Conservation (phyloP, 345 rosid genomes). For the Eucalyptus camaldulensis region DNA sequence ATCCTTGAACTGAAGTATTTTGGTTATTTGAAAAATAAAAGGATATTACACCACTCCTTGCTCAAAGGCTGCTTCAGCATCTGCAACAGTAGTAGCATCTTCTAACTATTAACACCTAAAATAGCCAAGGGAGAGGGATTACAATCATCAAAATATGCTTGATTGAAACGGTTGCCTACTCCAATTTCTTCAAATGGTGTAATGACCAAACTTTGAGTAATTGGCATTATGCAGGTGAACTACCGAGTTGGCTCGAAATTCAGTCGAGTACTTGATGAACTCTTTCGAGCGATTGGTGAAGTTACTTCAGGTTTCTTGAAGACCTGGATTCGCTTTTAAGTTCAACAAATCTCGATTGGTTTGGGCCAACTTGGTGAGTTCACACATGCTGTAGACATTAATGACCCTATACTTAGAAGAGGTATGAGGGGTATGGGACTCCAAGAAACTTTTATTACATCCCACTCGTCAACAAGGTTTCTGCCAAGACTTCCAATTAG, state of each 20-base stretch:
- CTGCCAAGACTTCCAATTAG: neutral
- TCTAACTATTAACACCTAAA: neutral
- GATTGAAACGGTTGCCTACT: neutral
- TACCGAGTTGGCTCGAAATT: slow-evolving; percentile 51
- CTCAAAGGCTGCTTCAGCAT: neutral
- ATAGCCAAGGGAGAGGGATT: neutral
- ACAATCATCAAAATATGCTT: neutral
- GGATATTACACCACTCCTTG: neutral
- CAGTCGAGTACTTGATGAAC: slow-evolving; percentile 36
- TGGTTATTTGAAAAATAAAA: neutral
- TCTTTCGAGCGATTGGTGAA: slow-evolving; percentile 24
- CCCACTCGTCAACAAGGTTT: neutral
- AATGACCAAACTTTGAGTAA: slow-evolving; percentile 8
- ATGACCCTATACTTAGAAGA: neutral
- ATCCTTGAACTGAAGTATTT: neutral
- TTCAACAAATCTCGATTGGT: slow-evolving; percentile 32
- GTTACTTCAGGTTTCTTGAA: slow-evolving; percentile 44
- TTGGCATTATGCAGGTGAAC: slow-evolving; percentile 44
- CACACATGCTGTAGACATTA: neutral
- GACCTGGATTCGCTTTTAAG: slow-evolving; percentile 38
- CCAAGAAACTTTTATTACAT: neutral
- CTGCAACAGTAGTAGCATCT: neutral
- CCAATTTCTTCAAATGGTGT: neutral
- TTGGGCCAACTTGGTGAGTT: slow-evolving; percentile 48
- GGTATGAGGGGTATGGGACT: neutral